Evolutionary conservation across 2,329 filamentous ascomycete species (phyloP), one percentile per base, ranked within the genome.

Genomic region (Phialocephala subalpina): DNA sequence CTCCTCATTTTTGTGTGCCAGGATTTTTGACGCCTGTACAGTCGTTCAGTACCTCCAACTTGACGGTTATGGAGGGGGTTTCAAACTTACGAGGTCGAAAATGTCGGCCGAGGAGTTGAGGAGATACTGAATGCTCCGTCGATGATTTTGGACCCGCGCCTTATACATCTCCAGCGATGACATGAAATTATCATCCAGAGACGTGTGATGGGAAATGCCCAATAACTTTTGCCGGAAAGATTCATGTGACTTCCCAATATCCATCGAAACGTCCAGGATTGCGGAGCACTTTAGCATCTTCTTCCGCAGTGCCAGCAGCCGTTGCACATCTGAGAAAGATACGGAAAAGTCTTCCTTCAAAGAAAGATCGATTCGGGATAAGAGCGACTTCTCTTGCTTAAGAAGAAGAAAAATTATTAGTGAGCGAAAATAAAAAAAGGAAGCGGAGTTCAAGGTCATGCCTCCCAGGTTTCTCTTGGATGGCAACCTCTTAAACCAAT

Each of bases 291-390:
- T 49, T 7, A 9, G 45, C 45, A 49, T 49, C 45, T 49, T 49
- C 45, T 49, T 49, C n/a, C 45, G 45, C 45, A 49, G 45, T 9
- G 45, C 45, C 45, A 49, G 45, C n/a, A 49, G 45, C n/a, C 45
- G 45, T 49, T 49, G 45, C 45, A 49, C 45, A 25, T 49, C 45
- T 20, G n/a, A 49, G 45, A 49, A 49, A 49, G 45, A 49, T 49
- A 49, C n/a, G 16, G 45, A 49, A 49, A 49, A 49, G 45, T 49
- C 45, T 49, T 49, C 45, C 45, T 20, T 49, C 45, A 49, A 49
- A 49, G 45, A 49, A 49, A 49, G 45, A 49, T 18, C 45, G 45
- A 49, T 49, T 8, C 45, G 45, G 45, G 45, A 49, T 49, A 49
- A 49, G 45, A 49, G 45, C 8, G 45, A 49, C 45, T 49, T 49